These are phyloP conservation scores for Calocera cornea DNA, from an alignment of 768 basidiomycete species.

Conservation along the genomic window DNA sequence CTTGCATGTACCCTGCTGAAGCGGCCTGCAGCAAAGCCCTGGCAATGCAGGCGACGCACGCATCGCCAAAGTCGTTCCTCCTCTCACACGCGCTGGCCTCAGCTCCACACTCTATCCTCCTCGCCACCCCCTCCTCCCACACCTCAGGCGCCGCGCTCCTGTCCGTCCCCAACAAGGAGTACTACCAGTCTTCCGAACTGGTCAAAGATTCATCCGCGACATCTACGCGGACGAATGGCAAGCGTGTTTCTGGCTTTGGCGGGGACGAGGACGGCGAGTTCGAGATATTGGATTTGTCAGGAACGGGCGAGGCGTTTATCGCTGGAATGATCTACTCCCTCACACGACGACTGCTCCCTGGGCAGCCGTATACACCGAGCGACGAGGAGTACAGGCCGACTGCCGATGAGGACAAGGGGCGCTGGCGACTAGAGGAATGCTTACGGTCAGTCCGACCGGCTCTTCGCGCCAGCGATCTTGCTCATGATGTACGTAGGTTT, in stretches of 20 bases:
- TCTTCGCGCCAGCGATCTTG: not conserved
- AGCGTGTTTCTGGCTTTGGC: slow-evolving; percentile 4
- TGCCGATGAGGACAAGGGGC: slow-evolving; percentile 26
- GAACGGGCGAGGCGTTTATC: slow-evolving; percentile 49
- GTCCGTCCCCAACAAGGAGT: slow-evolving; percentile 69
- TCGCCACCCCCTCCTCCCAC: slow-evolving; percentile 54
- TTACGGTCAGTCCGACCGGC: slow-evolving; percentile 37
- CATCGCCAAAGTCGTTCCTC: slow-evolving; percentile 61
- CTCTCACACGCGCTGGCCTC: slow-evolving; percentile 56
- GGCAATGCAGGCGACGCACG: slow-evolving; percentile 7
- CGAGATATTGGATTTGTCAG: slow-evolving; percentile 16
- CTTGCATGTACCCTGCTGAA: not conserved
- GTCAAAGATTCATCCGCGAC: slow-evolving; percentile 29
- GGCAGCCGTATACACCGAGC: slow-evolving; percentile 57
- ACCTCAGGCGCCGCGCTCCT: slow-evolving; percentile 66
- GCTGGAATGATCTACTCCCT: slow-evolving; percentile 77
- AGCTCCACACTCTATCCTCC: slow-evolving; percentile 61
- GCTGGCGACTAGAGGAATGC: slow-evolving; percentile 75
- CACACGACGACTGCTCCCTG: slow-evolving; percentile 51
- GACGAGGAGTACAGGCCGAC: slow-evolving; percentile 9
- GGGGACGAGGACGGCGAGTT: slow-evolving; percentile 13
- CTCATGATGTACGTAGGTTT: slow-evolving; percentile 37
- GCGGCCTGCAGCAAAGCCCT: not conserved
- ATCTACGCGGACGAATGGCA: slow-evolving; percentile 16
- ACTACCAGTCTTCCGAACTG: slow-evolving; percentile 78